A percentile compares a stretch with the other conserved stretches of the same genome.
These are phyloP conservation scores for Entoloma clypeatum DNA, from an alignment of 1,284 basidiomycete species.

Conservation along the genomic window DNA sequence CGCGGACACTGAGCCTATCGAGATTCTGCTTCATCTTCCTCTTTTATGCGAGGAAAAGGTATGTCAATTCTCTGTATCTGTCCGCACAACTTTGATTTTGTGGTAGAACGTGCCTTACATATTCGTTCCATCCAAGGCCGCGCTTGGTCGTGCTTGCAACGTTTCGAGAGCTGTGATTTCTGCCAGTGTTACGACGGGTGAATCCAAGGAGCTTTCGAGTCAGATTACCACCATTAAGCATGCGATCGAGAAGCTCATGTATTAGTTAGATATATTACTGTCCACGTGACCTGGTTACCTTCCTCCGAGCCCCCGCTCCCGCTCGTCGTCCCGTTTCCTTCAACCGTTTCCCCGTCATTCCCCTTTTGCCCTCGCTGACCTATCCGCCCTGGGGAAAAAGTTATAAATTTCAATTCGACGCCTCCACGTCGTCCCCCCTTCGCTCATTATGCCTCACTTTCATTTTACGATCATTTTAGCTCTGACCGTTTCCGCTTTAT, in stretches of 20 bases:
- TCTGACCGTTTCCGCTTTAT: constrained; percentile 15
- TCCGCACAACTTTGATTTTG: too few species aligned
- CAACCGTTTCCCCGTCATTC: too few species aligned
- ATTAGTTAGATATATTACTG: constrained; percentile 23
- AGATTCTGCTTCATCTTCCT: constrained; percentile 96
- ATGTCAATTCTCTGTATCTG: constrained; percentile 14
- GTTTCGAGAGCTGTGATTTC: constrained; percentile 96
- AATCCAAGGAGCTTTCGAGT: constrained; percentile 87
- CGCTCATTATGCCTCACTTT: constrained; percentile 21
- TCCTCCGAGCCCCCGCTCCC: too few species aligned
- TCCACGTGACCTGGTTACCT: too few species aligned
- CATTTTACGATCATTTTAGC: constrained; percentile 16
- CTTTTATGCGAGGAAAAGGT: constrained; percentile 99
- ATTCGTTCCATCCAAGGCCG: constrained; percentile 93
- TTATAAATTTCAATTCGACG: background rate
- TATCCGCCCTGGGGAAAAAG: too few species aligned
- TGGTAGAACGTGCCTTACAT: constrained; percentile 97
- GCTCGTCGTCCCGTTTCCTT: too few species aligned
- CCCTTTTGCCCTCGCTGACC: too few species aligned
- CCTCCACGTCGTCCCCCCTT: background rate
- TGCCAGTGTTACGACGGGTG: constrained; percentile 93
- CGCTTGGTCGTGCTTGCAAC: constrained; percentile 93
- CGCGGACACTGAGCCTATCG: constrained; percentile 96
- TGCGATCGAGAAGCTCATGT: constrained; percentile 74
- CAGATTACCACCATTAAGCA: constrained; percentile 91